Evolutionary conservation across 352 stramenopile species (phyloP), one percentile per base, ranked within the genome.

Genomic region (Phytophthora fragariaefolia): DNA sequence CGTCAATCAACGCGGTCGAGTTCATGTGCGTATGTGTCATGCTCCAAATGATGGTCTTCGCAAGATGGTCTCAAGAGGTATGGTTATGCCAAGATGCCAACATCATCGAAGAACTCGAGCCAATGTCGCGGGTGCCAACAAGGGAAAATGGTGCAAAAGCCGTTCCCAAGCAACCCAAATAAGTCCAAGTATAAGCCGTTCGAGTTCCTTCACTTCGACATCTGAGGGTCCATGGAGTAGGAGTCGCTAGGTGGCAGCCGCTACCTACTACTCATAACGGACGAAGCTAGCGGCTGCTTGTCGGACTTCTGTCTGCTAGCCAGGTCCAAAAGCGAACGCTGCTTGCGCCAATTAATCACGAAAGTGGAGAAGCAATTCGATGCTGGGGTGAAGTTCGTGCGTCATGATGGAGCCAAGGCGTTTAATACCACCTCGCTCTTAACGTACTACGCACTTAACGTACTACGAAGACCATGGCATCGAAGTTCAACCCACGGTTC

Each of bases 221-320:
- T n/a, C n/a, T n/a, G n/a, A n/a, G n/a, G n/a, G 0, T 50, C 48
- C n/a, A 66, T 66, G 63, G 63, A 66, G 30, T 17, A 61, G 53
- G 20, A 51, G 4, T 67, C 55, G 17, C 56, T 58, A 2, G 46
- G 46, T 34, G 61, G 52, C 45, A 69, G 52, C 51, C 58, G 51
- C 20, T 60, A 55, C 30, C 26, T 71, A 56, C 47, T 71, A 23
- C 40, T 71, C 4, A 58, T 71, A 17, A 50, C 58, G 15, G 56
- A 72, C 42, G 56, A 71, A 54, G 34, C 38, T n/a, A 71, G 63
- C n/a, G 56, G 38, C n/a, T 71, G 34, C 18, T 61, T 71, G 63
- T 61, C 52, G 20, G 63, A 51, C 60, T 66, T 46, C 22, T 71
- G 63, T 48, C 58, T 71, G 18, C 62, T 52, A 28, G 38, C 50